A percentile compares a stretch with the other conserved stretches of the same genome.
These are phyloP conservation scores for Rosa persica DNA, from an alignment of 306 rosid genomes.

Conservation along the genomic window DNA sequence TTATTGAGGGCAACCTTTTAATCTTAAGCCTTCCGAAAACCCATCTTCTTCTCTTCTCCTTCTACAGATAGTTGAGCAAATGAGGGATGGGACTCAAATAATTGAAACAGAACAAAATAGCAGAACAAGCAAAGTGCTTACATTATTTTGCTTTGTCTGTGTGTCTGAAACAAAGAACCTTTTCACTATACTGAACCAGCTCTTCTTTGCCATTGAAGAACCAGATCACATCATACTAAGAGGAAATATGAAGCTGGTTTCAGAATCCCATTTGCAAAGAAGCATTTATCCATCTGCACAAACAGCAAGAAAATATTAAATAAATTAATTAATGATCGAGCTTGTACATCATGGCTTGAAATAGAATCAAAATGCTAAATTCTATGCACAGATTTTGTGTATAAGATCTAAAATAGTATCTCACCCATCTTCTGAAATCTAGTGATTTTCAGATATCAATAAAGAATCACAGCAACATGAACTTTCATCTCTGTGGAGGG, in stretches of 20 bases:
- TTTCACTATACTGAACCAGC: constrained; percentile 77
- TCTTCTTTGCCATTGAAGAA: constrained; percentile 71
- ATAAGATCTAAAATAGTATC: constrained; percentile 35
- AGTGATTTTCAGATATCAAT: constrained; percentile 26
- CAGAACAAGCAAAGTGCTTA: constrained; percentile 23
- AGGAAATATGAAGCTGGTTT: constrained; percentile 20
- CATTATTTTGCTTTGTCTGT: constrained; percentile 63
- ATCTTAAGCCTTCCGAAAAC: constrained; percentile 58
- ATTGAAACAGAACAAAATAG: constrained; percentile 10
- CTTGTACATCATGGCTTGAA: background rate
- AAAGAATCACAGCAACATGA: constrained; percentile 45
- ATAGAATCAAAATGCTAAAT: constrained; percentile 19
- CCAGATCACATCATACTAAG: constrained; percentile 15
- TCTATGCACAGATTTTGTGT: constrained; percentile 32
- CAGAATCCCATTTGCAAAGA: constrained; percentile 20
- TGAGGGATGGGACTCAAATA: background rate
- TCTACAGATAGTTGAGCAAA: constrained; percentile 31
- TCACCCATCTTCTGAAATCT: constrained; percentile 37
- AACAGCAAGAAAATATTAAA: constrained; percentile 10
- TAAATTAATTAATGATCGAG: background rate
- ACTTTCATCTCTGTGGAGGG: constrained; percentile 33
- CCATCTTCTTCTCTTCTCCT: constrained; percentile 85
- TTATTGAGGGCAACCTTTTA: constrained; percentile 54
- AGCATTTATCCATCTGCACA: constrained; percentile 20
- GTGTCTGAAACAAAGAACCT: constrained; percentile 63